phyloP scores from a whole-genome alignment of 2,329 filamentous ascomycete genomes.

The Fusarium pseudograminearum region DNA sequence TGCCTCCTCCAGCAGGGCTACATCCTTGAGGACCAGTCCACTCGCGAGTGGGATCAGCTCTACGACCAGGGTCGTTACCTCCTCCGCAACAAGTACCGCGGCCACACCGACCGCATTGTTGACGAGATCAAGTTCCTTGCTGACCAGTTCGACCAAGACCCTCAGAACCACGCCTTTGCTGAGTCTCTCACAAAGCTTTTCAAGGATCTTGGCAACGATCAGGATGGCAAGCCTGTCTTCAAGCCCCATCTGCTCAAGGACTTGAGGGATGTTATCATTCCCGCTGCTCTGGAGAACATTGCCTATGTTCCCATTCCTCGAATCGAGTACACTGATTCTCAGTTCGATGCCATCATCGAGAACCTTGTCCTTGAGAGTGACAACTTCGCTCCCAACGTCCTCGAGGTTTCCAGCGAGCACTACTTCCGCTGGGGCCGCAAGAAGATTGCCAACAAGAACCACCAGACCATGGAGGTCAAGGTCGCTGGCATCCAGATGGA shows the following conservation, averaged over 20 bases:
- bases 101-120: constrained; percentile 85
- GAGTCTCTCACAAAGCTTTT: constrained; percentile 85
- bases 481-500: constrained; percentile 95
- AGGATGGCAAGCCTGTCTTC: constrained; percentile 85
- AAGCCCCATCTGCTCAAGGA: constrained; percentile 95
- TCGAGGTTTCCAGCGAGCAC: constrained; percentile 92
- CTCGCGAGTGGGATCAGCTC: constrained; percentile 82
- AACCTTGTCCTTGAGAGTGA: constrained; percentile 96
- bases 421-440: constrained; percentile 96
- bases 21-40: constrained; percentile 84
- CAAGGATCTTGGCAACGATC: constrained; percentile 85
- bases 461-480: constrained; percentile 85
- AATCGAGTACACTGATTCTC: constrained; percentile 89
- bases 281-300: constrained; percentile 82
- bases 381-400: constrained; percentile 93
- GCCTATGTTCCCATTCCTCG: constrained; percentile 93
- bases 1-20: constrained; percentile 91
- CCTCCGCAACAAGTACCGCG: constrained; percentile 87
- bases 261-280: constrained; percentile 86
- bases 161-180: constrained; percentile 85
- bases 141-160: constrained; percentile 89
- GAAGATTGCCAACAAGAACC: constrained; percentile 81
- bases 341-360: constrained; percentile 90
- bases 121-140: constrained; percentile 92
- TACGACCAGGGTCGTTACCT: constrained; percentile 89